A percentile compares a stretch with the other conserved stretches of the same genome.
phyloP scores from a whole-genome alignment of 73 alveolate species.

The Uronychia binucleata region DNA sequence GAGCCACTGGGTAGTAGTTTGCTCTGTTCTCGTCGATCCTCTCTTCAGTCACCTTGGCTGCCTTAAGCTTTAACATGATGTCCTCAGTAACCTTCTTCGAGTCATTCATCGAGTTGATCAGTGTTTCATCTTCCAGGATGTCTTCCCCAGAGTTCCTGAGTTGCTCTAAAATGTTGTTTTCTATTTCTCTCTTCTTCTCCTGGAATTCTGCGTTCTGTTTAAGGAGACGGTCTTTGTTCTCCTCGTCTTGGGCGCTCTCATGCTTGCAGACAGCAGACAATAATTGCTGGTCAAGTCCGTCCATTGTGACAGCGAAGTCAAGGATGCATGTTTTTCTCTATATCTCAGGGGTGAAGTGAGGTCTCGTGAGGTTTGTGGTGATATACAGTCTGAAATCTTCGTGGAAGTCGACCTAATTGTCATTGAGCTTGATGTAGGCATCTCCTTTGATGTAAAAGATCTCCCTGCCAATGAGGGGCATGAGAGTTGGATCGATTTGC shows the following conservation, averaged over 20 bases:
- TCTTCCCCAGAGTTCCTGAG: constrained; percentile 69
- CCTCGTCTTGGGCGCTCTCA: constrained; percentile 82
- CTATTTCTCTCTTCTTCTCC: constrained; percentile 75
- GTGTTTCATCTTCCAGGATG: constrained; percentile 89
- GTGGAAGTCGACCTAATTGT: constrained; percentile 60
- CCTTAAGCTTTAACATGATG: constrained; percentile 78
- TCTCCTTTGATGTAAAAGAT: constrained; percentile 32
- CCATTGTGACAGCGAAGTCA: constrained; percentile 80
- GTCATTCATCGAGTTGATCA: constrained; percentile 83
- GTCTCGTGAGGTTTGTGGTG: constrained; percentile 96
- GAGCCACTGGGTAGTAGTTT: constrained; percentile 89
- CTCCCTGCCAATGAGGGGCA: constrained; percentile 70
- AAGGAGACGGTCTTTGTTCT: constrained; percentile 71
- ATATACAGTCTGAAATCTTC: constrained; percentile 95
- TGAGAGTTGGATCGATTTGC: constrained; percentile 72
- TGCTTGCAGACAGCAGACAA: constrained; percentile 75
- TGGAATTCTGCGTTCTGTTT: constrained; percentile 77
- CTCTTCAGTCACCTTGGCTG: constrained; percentile 86
- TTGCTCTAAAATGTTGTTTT: constrained; percentile 69
- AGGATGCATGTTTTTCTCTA: constrained; percentile 76
- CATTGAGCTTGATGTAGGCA: constrained; percentile 70
- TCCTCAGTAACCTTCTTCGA: constrained; percentile 91
- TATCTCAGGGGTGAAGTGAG: constrained; percentile 98
- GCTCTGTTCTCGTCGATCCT: constrained; percentile 85
- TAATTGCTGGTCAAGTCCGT: constrained; percentile 83